phyloP scores from a whole-genome alignment of 129 eudicot species.

The Helianthus tuberosus region DNA sequence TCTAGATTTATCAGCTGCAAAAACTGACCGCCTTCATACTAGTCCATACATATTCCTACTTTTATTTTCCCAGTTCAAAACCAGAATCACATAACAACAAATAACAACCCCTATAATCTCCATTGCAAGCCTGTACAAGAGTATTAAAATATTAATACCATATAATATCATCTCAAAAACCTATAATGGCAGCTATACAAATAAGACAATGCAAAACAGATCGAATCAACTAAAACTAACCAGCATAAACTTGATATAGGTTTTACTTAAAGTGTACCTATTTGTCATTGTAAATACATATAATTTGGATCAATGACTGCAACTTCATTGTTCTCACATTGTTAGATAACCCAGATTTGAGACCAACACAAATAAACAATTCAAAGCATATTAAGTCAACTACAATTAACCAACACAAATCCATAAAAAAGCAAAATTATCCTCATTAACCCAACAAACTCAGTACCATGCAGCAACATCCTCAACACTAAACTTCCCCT shows the following conservation, averaged over 20 bases:
- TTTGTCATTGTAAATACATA: too few relatives aligned
- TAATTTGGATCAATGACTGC: too few relatives aligned
- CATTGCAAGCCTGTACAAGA: not conserved
- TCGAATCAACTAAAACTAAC: too few relatives aligned
- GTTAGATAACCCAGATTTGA: too few relatives aligned
- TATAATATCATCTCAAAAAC: not conserved
- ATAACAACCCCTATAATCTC: not conserved
- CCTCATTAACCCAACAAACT: not conserved
- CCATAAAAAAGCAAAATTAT: too few relatives aligned
- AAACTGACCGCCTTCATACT: not conserved
- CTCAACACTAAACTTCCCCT: constrained; percentile 9
- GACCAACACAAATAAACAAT: not conserved
- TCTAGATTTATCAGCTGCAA: not conserved
- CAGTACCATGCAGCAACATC: not conserved
- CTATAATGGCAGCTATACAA: not conserved
- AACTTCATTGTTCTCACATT: too few relatives aligned
- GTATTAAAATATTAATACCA: not conserved
- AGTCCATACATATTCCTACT: not conserved
- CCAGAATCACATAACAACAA: not conserved
- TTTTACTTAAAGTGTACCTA: too few relatives aligned
- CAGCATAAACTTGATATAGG: too few relatives aligned
- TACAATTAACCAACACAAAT: too few relatives aligned
- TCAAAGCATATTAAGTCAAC: not conserved
- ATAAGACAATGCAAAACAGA: too few relatives aligned
- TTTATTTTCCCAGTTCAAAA: not conserved